Evolutionary conservation across 257 asterid genomes (phyloP).

Genomic region (Solanum bulbocastanum): DNA sequence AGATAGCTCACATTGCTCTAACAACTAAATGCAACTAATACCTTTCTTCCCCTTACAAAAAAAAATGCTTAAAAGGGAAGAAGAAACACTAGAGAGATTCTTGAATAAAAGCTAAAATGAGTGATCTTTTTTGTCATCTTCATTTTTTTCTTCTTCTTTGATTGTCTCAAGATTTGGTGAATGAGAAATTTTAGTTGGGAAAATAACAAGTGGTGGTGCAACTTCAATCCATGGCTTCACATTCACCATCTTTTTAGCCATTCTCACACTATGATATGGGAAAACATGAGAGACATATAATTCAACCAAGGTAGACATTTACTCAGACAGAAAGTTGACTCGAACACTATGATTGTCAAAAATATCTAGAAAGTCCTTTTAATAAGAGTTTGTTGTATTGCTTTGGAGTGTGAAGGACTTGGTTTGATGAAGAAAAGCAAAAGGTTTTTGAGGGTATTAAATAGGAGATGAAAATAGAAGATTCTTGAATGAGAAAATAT

Average conservation of each 20-base stretch:
- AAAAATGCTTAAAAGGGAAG: background rate
- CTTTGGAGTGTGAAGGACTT: background rate
- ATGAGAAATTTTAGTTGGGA: conserved; percentile 21
- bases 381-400: background rate
- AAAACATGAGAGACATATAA: background rate
- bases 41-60: background rate
- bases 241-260: conserved; percentile 20
- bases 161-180: conserved; percentile 40
- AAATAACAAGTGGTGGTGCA: conserved; percentile 29
- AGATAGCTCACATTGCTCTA: background rate
- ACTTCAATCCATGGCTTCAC: conserved; percentile 23
- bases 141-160: conserved; percentile 22
- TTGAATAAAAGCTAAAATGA: background rate
- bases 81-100: background rate
- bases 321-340: background rate
- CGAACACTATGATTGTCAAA: background rate
- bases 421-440: background rate
- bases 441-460: conserved; percentile 1
- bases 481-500: conserved; percentile 10
- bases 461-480: conserved; percentile 1
- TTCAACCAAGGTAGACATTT: background rate
- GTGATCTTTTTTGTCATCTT: background rate
- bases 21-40: background rate
- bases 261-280: background rate
- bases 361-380: background rate